Conservation (phyloP, 2,329 filamentous ascomycete species). For the Fusarium chlamydosporum region DNA sequence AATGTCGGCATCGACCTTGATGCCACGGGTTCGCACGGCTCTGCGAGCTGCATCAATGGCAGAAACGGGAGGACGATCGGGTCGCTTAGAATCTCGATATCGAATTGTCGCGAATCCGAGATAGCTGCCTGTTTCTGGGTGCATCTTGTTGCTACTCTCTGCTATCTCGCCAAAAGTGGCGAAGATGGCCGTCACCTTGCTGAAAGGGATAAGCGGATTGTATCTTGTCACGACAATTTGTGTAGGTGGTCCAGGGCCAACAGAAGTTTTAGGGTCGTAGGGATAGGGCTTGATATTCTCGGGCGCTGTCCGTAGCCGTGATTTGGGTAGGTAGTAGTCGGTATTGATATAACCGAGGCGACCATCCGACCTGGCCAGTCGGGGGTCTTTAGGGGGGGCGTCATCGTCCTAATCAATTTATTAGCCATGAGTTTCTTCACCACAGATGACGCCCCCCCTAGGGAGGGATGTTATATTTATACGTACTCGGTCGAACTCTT, state of each 20-base stretch:
- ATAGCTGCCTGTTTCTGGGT: conserved; percentile 94
- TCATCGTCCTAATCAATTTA: conserved; percentile 80
- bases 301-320: conserved; percentile 77
- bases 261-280: conserved; percentile 85
- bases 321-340: conserved; percentile 78
- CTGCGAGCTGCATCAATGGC: conserved; percentile 86
- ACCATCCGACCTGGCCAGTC: conserved; percentile 76
- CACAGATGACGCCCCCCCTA: conserved; percentile 73
- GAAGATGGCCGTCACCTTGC: conserved; percentile 82
- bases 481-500: conserved; percentile 77
- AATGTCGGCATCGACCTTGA: conserved; percentile 81
- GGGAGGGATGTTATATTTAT: conserved; percentile 60
- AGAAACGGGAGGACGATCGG: conserved; percentile 63
- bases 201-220: conserved; percentile 87
- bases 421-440: conserved; percentile 70
- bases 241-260: conserved; percentile 89
- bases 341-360: conserved; percentile 76
- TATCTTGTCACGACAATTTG: conserved; percentile 97
- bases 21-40: conserved; percentile 81
- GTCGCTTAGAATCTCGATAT: conserved; percentile 79
- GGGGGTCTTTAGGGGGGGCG: conserved; percentile 83
- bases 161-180: conserved; percentile 88
- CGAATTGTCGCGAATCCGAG: conserved; percentile 93
- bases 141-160: conserved; percentile 92
- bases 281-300: conserved; percentile 86